Base-by-base conservation (phyloP, 2,329 filamentous ascomycete genomes). In the Zymoseptoria brevis region DNA sequence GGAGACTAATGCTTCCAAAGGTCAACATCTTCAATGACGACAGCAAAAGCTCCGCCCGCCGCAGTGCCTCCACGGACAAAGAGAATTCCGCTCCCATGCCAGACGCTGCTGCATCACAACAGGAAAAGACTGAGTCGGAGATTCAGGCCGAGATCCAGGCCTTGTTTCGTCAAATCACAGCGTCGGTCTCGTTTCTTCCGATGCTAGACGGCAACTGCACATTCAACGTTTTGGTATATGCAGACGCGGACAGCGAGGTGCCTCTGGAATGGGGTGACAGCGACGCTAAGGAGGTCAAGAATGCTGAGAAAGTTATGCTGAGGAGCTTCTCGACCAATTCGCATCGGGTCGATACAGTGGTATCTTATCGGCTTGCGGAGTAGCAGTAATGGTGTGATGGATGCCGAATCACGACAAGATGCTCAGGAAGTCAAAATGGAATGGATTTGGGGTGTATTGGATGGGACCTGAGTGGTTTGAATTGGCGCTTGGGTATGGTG, bases 181-280 rank as follows among this genome's bases (percentile, higher is more conserved):
- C 94, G 1, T 96, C 90, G 0, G 94, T 99, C 57, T 97, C 94
- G 0, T 99, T 99, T 73, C 79, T 99, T 11, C 94, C 94, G 0
- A 92, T 97, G 77, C 83, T 99, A 5, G 86, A 90, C 62, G 92
- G 92, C 49, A 89, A 96, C 74, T 99, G 93, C 80, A 97, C 94
- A 9, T 99, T 99, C 81, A 99, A 99, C 71, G 93, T 99, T 53
- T 83, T 99, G 49, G 94, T 99, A 3, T 99, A 99, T 73, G 94
- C 94, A 56, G 93, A 99, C 73, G 92, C 92, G 19, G 92, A 97
- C 75, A 94, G 89, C 60, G 93, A 97, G 53, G 94, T 99, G 13
- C 94, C 94, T 3, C 87, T 99, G 60, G 94, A 99, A 75, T 99
- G 94, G 94, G 94, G 94, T 53, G 94, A 99, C 77, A 96, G 90